Base-by-base conservation (phyloP, 352 stramenopile genomes). In the Pythium grandisporangium region DNA sequence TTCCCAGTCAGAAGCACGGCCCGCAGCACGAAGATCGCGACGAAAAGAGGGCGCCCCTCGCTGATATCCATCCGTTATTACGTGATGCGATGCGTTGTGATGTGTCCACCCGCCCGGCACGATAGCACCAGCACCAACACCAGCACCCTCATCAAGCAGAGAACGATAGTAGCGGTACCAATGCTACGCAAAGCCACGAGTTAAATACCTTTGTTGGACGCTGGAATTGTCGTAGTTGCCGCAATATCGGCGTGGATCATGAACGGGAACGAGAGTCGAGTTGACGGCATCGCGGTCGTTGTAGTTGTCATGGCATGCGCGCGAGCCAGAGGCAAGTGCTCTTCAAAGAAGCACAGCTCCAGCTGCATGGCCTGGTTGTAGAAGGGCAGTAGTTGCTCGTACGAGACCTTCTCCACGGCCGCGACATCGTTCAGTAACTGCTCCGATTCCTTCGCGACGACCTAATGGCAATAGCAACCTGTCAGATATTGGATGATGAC, bases 361-460 rank as follows among this genome's bases (percentile, higher is more conserved):
- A 81, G 60, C 34, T 69, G 45, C 65, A 81, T 78, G 6, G 65
- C 68, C 11, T 30, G 33, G 37, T 70, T 64, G 65, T 81, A 81
- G 10, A 70, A 53, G 19, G 53, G 40, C 33, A 46, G n/a, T 10
- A 81, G 49, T 23, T 45, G 55, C 23, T 58, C 52, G 16, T 45
- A 53, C 4, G 34, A 22, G 5, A 65, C 34, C 8, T 38, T 22
- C 29, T 78, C 63, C 2, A 48, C 23, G 5, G 20, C 37, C 1
- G 57, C 56, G 6, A 64, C 30, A n/a, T 71, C 51, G 10, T 75
- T 47, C 24, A 81, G 45, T 22, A 76, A n/a, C 36, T 14, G 33
- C 29, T 40, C 78, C 65, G 5, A 55, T 68, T 7, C 50, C 42
- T 5, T 16, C 34, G n/a, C n/a, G n/a, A n/a, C n/a, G n/a, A n/a